These are phyloP conservation scores for Aspergillus sergii DNA, from an alignment of 2,329 filamentous ascomycete genomes.

Conservation along the genomic window DNA sequence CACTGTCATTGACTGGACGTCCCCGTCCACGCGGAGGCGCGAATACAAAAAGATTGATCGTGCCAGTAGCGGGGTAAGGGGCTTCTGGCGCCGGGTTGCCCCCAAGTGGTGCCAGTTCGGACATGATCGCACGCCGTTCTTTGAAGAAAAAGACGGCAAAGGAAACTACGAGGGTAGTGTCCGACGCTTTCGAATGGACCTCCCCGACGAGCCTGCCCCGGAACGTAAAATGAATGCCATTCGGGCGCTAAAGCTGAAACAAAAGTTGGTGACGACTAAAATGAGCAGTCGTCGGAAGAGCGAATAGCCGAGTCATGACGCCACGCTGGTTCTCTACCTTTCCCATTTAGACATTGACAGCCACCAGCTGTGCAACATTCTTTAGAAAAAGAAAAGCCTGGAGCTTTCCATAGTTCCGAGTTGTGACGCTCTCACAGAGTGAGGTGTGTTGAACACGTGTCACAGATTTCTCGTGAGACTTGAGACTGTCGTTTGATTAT, in stretches of 20 bases:
- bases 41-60: constrained; percentile 59
- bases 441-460: constrained; percentile 11
- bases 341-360: background rate
- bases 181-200: constrained; percentile 48
- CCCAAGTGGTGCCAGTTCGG: constrained; percentile 43
- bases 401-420: background rate
- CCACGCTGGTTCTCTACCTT: background rate
- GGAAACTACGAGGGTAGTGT: constrained; percentile 48
- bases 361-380: background rate
- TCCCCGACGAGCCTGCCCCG: constrained; percentile 35
- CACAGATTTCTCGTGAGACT: constrained; percentile 1
- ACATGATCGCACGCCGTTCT: constrained; percentile 42
- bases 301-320: background rate
- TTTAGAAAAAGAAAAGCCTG: constrained; percentile 1
- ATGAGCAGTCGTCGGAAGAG: background rate
- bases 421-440: background rate
- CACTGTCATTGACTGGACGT: constrained; percentile 52
- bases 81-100: constrained; percentile 45
- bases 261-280: constrained; percentile 13
- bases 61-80: constrained; percentile 44
- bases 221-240: background rate
- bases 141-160: constrained; percentile 42
- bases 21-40: constrained; percentile 44
- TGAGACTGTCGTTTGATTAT: constrained; percentile 3
- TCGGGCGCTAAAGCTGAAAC: constrained; percentile 16